Evolutionary conservation across 352 stramenopile species (phyloP).

Genomic region (Phytophthora gonapodyides): DNA sequence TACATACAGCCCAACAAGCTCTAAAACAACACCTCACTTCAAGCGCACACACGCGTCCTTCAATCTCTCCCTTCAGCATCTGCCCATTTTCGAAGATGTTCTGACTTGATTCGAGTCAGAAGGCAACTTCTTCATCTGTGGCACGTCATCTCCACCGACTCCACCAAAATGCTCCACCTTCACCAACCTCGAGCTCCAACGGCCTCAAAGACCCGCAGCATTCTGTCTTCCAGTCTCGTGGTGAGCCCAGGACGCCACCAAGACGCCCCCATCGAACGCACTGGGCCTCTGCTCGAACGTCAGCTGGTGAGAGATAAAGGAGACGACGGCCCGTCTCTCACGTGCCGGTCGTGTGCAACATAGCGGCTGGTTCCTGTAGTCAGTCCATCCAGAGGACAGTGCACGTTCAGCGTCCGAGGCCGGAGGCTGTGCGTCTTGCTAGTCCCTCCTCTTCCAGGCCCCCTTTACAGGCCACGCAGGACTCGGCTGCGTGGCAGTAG

Average conservation of each 20-base stretch:
- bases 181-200: background rate
- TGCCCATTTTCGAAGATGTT: too few relatives aligned
- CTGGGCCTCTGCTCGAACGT: background rate
- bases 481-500: too few relatives aligned
- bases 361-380: slow-evolving; percentile 3
- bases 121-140: slow-evolving; percentile 12
- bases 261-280: slow-evolving; percentile 6
- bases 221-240: slow-evolving; percentile 2
- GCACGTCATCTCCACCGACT: background rate
- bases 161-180: background rate
- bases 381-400: slow-evolving; percentile 14
- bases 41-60: too few relatives aligned
- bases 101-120: slow-evolving; percentile 8
- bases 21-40: too few relatives aligned
- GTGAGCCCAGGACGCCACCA: slow-evolving; percentile 14
- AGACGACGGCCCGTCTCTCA: slow-evolving; percentile 9
- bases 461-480: too few relatives aligned
- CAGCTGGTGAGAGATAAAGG: slow-evolving; percentile 22
- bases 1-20: too few relatives aligned
- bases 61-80: too few relatives aligned
- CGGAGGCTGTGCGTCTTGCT: slow-evolving; percentile 1
- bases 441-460: too few relatives aligned
- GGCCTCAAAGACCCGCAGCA: background rate
- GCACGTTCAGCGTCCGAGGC: slow-evolving; percentile 6
- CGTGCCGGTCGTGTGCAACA: slow-evolving; percentile 17